A percentile compares a stretch with the other conserved stretches of the same genome.
Conservation (phyloP, 2,329 filamentous ascomycete species). For the Monilinia aucupariae region DNA sequence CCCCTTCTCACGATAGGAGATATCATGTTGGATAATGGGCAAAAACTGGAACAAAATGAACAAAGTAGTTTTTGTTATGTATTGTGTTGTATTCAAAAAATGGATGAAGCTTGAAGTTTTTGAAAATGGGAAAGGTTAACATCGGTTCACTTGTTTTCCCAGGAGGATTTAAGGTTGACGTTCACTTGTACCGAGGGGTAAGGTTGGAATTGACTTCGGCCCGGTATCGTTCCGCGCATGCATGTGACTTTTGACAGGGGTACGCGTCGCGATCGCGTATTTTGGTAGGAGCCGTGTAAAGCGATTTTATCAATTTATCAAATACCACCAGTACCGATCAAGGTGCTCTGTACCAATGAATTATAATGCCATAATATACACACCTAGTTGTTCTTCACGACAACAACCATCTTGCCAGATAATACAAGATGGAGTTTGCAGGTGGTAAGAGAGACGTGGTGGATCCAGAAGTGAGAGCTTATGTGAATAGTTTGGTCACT, state of each 20-base stretch:
- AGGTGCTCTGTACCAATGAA: neutral
- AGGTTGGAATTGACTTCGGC: conserved; percentile 3
- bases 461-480: conserved; percentile 86
- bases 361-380: neutral
- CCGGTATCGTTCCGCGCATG: neutral
- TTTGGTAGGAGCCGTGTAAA: conserved; percentile 23
- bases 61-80: neutral
- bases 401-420: neutral
- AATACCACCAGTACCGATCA: neutral
- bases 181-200: neutral
- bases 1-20: conserved; percentile 28
- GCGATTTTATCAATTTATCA: conserved; percentile 17
- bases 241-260: conserved; percentile 9
- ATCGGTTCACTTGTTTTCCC: conserved; percentile 5
- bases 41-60: no score
- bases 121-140: neutral
- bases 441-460: conserved; percentile 57
- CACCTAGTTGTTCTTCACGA: neutral
- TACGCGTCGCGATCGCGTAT: conserved; percentile 15
- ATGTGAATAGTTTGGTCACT: conserved; percentile 89
- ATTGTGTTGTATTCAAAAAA: neutral
- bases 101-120: neutral
- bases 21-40: conserved; percentile 27
- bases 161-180: conserved; percentile 6
- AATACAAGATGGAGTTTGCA: conserved; percentile 47